Percentiles rank a stretch among this genome's conserved stretches.
Conservation (phyloP, 2,329 filamentous ascomycete genomes). For the Cordyceps fumosorosea region DNA sequence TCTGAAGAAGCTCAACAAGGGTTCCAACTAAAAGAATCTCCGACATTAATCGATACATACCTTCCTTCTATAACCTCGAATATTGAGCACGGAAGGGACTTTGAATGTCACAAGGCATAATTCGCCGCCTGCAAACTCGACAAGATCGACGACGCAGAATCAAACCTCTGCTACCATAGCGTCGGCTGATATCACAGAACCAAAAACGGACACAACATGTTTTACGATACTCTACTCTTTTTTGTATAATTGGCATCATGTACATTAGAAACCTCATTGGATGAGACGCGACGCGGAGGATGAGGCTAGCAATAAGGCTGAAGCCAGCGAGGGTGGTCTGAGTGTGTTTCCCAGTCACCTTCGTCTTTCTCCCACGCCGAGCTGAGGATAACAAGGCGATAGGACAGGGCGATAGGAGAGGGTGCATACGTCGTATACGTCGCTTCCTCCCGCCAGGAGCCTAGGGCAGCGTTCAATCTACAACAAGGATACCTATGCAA, state of each 20-base stretch:
- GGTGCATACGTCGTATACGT: neutral
- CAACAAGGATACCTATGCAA: too few relatives aligned
- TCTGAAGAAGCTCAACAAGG: slow-evolving; percentile 29
- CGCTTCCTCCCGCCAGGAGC: neutral
- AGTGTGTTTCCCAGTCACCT: neutral
- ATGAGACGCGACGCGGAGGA: neutral
- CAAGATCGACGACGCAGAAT: neutral
- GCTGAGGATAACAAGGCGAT: neutral
- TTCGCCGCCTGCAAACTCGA: neutral
- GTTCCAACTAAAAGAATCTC: neutral
- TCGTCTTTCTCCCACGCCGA: neutral
- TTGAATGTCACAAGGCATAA: too few relatives aligned
- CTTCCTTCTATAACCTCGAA: too few relatives aligned
- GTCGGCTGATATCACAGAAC: neutral
- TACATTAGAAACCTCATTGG: neutral
- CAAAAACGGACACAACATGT: neutral
- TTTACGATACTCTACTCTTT: neutral
- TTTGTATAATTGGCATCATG: neutral
- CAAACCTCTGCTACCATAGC: neutral
- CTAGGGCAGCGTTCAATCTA: neutral
- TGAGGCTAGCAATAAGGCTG: neutral
- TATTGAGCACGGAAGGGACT: too few relatives aligned
- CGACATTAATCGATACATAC: too few relatives aligned
- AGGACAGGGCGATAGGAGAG: neutral
- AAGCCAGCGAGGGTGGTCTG: neutral